Percentiles rank a stretch among this genome's conserved stretches.
Conservation (phyloP, 352 stramenopile species). For the Phytophthora macrochlamydospora region DNA sequence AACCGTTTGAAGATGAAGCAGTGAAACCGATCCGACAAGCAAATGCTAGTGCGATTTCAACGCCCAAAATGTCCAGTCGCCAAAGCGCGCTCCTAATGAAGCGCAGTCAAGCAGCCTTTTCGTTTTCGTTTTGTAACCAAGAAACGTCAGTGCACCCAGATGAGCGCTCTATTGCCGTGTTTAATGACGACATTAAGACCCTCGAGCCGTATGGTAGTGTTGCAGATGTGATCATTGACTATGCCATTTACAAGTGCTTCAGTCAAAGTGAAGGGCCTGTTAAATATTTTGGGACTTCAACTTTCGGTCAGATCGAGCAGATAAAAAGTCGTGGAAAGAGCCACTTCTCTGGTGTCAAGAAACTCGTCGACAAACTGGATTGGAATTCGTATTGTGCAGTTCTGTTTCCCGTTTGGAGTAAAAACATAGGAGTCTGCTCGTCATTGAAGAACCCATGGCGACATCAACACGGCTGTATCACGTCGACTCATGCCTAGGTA, state of each 20-base stretch:
- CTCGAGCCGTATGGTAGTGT: not conserved
- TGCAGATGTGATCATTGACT: not conserved
- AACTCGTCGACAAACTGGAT: not conserved
- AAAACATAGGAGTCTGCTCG: not conserved
- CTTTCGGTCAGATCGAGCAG: not conserved
- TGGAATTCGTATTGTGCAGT: not conserved
- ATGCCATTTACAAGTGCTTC: not conserved
- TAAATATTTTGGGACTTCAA: not conserved
- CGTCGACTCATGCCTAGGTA: not conserved
- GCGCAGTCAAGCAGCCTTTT: not conserved
- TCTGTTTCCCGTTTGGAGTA: not conserved
- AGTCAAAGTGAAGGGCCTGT: not conserved
- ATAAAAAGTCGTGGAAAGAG: not conserved
- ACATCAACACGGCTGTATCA: not conserved
- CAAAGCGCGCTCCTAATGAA: not conserved
- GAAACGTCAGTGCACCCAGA: not conserved
- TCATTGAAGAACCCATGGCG: not conserved
- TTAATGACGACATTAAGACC: not conserved
- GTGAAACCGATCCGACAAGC: not conserved
- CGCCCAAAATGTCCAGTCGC: not conserved
- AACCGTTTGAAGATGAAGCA: not conserved
- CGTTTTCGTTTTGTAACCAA: not conserved
- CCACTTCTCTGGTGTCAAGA: too few species aligned
- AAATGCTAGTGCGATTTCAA: not conserved
- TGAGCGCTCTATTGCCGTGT: not conserved